A percentile compares a stretch with the other conserved stretches of the same genome.
phyloP scores from a whole-genome alignment of 371 early-diverging fungal genomes.

The Mucor ambiguus region DNA sequence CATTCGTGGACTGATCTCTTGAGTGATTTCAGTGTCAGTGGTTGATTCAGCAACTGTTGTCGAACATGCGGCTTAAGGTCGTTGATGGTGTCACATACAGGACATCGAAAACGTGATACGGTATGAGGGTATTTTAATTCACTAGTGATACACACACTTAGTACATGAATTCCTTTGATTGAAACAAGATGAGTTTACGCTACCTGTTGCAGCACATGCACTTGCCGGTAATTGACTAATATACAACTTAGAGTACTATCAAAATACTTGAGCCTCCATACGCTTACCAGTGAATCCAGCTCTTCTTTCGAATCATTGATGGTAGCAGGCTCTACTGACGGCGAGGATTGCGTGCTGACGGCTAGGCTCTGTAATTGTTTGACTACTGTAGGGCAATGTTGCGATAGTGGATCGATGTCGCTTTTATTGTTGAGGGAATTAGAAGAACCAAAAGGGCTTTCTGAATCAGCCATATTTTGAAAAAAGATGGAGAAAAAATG shows the following conservation, averaged over 20 bases:
- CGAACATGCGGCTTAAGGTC: constrained; percentile 60
- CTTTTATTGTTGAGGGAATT: neutral
- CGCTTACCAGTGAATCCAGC: constrained; percentile 12
- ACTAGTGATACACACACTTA: constrained; percentile 27
- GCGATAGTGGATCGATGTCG: neutral
- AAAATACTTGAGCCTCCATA: neutral
- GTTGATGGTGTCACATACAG: constrained; percentile 89
- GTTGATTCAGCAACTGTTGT: constrained; percentile 30
- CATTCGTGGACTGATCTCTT: constrained; percentile 45
- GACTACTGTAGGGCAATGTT: neutral
- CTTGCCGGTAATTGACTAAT: constrained; percentile 33
- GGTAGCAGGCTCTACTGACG: constrained; percentile 20
- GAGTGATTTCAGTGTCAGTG: constrained; percentile 56
- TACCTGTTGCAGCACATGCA: constrained; percentile 67
- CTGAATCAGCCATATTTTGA: constrained; percentile 11
- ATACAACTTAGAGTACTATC: neutral
- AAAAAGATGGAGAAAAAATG: neutral
- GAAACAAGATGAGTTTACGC: neutral
- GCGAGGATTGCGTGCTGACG: constrained; percentile 3
- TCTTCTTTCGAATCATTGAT: constrained; percentile 15
- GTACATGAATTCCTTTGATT: neutral
- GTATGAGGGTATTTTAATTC: constrained; percentile 71
- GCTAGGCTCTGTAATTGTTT: neutral
- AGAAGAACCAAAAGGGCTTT: constrained; percentile 10
- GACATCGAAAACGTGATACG: constrained; percentile 83